These are phyloP conservation scores for Phytopythium delawarense DNA, from an alignment of 352 stramenopile species.

Conservation along the genomic window DNA sequence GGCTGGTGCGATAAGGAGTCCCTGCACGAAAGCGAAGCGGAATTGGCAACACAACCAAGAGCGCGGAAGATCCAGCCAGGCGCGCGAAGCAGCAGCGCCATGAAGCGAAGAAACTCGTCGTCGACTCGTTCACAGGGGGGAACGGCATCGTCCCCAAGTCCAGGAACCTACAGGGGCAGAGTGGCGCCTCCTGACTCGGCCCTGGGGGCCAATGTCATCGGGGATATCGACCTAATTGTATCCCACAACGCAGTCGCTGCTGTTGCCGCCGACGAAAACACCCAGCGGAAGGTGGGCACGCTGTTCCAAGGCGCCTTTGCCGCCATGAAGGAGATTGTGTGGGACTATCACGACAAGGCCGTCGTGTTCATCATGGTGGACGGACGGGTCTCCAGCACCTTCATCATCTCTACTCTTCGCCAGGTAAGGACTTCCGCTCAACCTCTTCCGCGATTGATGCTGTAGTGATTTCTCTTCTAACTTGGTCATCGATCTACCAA, in stretches of 20 bases:
- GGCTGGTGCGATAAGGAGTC: neutral
- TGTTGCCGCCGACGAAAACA: neutral
- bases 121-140: neutral
- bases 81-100: neutral
- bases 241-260: neutral
- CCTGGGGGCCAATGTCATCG: neutral
- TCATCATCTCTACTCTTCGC: slow-evolving; percentile 39
- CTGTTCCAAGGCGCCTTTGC: slow-evolving; percentile 39
- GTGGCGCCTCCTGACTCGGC: neutral
- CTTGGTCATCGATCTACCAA: neutral
- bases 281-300: slow-evolving; percentile 21
- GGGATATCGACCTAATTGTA: neutral
- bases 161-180: neutral
- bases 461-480: neutral
- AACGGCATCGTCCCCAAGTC: neutral
- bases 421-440: slow-evolving; percentile 10
- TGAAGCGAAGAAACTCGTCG: slow-evolving; percentile 1
- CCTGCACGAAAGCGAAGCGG: neutral
- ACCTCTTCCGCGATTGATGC: no score
- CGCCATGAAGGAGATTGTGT: slow-evolving; percentile 56
- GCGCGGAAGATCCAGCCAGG: neutral
- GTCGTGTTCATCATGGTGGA: slow-evolving; percentile 42
- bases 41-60: neutral
- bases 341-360: slow-evolving; percentile 61
- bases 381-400: slow-evolving; percentile 21